Evolutionary conservation across 345 rosid genomes (phyloP).

Genomic region (Eucalyptus erythrocorys): DNA sequence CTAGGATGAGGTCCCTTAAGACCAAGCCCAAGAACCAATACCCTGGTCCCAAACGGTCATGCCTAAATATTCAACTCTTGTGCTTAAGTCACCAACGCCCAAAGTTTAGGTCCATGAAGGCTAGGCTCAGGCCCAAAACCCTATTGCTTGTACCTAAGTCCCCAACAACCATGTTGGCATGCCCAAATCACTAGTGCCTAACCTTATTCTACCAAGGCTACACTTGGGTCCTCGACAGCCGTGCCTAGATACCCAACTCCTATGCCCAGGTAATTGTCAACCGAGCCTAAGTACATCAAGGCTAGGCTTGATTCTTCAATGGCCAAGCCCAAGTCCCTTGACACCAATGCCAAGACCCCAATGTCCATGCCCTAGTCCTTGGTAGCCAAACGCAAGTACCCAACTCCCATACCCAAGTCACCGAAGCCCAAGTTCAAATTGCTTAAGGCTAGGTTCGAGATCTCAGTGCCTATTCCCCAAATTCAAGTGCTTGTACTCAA

Average conservation of each 20-base stretch:
- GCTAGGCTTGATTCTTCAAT: rapidly evolving
- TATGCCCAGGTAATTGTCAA: not conserved
- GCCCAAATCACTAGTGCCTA: not conserved
- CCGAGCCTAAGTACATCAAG: not conserved
- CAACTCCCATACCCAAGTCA: rapidly evolving
- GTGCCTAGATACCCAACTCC: rapidly evolving
- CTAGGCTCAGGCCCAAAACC: rapidly evolving
- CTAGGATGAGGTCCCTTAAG: not conserved
- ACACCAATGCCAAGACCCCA: not conserved
- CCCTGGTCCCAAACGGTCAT: rapidly evolving
- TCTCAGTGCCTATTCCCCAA: not conserved
- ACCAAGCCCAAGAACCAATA: not conserved
- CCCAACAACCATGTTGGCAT: not conserved
- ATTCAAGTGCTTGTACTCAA: rapidly evolving
- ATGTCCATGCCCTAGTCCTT: rapidly evolving
- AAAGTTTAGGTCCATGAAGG: not conserved
- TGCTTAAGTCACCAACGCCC: not conserved
- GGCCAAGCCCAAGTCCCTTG: not conserved
- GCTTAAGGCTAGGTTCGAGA: not conserved
- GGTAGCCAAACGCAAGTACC: rapidly evolving
- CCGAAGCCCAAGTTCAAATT: rapidly evolving
- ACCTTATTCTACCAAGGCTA: not conserved
- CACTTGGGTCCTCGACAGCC: rapidly evolving
- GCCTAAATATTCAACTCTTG: not conserved
- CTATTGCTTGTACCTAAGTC: not conserved